phyloP scores from a whole-genome alignment of 768 basidiomycete species.

The Termitomyces sp. region DNA sequence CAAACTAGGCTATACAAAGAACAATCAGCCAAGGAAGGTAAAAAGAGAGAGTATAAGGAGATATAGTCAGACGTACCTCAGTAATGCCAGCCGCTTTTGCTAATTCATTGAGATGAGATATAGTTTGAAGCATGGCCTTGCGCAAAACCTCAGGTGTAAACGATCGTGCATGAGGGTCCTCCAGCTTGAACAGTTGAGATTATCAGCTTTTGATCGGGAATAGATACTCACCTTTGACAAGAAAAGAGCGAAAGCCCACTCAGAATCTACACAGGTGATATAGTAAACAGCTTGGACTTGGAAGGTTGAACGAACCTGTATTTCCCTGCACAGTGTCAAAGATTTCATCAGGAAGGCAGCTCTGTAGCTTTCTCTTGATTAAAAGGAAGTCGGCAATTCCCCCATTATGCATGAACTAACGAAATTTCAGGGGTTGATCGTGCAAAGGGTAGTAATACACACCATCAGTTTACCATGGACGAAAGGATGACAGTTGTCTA shows the following conservation, averaged over 20 bases:
- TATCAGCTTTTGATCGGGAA: neutral
- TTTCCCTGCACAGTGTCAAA: slow-evolving; percentile 90
- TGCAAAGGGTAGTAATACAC: slow-evolving; percentile 13
- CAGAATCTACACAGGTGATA: slow-evolving; percentile 60
- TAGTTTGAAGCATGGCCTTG: slow-evolving; percentile 86
- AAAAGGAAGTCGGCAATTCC: slow-evolving; percentile 80
- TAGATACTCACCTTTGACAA: slow-evolving; percentile 61
- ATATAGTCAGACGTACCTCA: slow-evolving; percentile 49
- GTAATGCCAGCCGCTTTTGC: slow-evolving; percentile 69
- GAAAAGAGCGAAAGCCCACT: slow-evolving; percentile 95
- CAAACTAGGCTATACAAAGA: slow-evolving; percentile 61
- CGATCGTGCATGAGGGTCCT: slow-evolving; percentile 68
- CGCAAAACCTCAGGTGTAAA: slow-evolving; percentile 74
- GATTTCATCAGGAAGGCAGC: slow-evolving; percentile 72
- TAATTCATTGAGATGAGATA: slow-evolving; percentile 72
- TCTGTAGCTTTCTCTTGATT: slow-evolving; percentile 81
- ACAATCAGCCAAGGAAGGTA: neutral
- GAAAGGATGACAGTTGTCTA: slow-evolving; percentile 97
- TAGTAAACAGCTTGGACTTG: neutral
- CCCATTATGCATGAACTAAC: slow-evolving; percentile 96
- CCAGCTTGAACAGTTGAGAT: slow-evolving; percentile 48
- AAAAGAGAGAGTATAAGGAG: neutral
- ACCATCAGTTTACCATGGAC: slow-evolving; percentile 92
- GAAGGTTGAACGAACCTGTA: slow-evolving; percentile 54
- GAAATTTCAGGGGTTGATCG: slow-evolving; percentile 1